These are phyloP conservation scores for Alliaria petiolata DNA, from an alignment of 345 rosid genomes.

Conservation along the genomic window DNA sequence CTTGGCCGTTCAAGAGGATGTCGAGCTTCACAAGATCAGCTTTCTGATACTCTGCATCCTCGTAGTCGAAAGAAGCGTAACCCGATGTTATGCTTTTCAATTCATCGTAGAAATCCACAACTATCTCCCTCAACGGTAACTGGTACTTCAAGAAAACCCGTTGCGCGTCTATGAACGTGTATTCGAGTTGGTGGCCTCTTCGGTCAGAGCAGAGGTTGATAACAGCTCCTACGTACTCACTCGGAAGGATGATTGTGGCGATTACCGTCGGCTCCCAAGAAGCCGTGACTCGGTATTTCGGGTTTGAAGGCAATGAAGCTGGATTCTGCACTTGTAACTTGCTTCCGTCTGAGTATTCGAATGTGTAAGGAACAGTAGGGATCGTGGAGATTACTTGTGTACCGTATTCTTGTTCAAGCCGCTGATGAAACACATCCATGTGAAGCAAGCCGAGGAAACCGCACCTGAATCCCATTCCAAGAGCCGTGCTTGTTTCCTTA, in stretches of 20 bases:
- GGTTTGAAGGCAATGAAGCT: slow-evolving; percentile 70
- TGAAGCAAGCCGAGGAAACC: slow-evolving; percentile 97
- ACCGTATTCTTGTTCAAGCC: slow-evolving; percentile 96
- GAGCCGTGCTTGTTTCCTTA: slow-evolving; percentile 87
- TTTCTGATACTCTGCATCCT: slow-evolving; percentile 92
- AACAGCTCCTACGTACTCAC: slow-evolving; percentile 91
- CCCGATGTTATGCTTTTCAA: slow-evolving; percentile 93
- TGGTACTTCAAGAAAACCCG: slow-evolving; percentile 81
- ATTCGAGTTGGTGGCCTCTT: slow-evolving; percentile 92
- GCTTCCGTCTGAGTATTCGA: slow-evolving; percentile 94
- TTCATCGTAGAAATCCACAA: slow-evolving; percentile 87
- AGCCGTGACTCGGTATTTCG: slow-evolving; percentile 65
- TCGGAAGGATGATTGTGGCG: slow-evolving; percentile 92
- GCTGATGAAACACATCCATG: slow-evolving; percentile 98
- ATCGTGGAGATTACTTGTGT: slow-evolving; percentile 89
- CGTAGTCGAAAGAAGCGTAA: slow-evolving; percentile 94
- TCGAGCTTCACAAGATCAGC: slow-evolving; percentile 92
- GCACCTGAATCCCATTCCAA: slow-evolving; percentile 95
- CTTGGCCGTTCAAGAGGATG: slow-evolving; percentile 82
- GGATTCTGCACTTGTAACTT: slow-evolving; percentile 92
- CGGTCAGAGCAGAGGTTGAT: slow-evolving; percentile 90
- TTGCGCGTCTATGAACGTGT: slow-evolving; percentile 83
- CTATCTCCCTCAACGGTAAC: slow-evolving; percentile 87
- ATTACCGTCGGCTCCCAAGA: slow-evolving; percentile 92
- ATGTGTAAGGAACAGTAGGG: slow-evolving; percentile 94